These are phyloP conservation scores for Lactarius psammicola DNA, from an alignment of 768 basidiomycete species.

Conservation along the genomic window DNA sequence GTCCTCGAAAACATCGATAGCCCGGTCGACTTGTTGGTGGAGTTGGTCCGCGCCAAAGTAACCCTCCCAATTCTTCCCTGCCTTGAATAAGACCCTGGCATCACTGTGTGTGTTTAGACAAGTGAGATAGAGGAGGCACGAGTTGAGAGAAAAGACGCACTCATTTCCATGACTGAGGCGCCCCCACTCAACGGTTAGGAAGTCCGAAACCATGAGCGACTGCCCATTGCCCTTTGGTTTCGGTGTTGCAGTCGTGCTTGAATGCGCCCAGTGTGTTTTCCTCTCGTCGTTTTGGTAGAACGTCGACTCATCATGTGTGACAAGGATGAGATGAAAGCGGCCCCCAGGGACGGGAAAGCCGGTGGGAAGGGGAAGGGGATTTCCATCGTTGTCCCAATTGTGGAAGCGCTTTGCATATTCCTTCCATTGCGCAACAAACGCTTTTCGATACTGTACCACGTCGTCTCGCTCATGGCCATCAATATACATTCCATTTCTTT, in stretches of 20 bases:
- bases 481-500: slow-evolving; percentile 9
- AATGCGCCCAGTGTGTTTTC: too few species aligned
- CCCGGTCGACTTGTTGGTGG: slow-evolving; percentile 26
- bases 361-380: too few species aligned
- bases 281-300: too few species aligned
- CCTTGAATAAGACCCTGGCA: slow-evolving; percentile 32
- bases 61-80: slow-evolving; percentile 38
- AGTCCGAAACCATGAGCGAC: slow-evolving; percentile 25
- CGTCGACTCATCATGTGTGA: too few species aligned
- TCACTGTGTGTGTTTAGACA: slow-evolving; percentile 8
- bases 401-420: slow-evolving; percentile 17
- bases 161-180: slow-evolving; percentile 30
- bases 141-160: slow-evolving; percentile 14
- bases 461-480: slow-evolving; percentile 37
- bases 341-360: too few species aligned
- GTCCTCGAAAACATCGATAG: slow-evolving; percentile 38
- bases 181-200: slow-evolving; percentile 38
- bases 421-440: slow-evolving; percentile 32
- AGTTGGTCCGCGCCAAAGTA: slow-evolving; percentile 32
- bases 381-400: slow-evolving; percentile 13
- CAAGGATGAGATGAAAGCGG: too few species aligned
- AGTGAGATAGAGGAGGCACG: too few species aligned
- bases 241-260: too few species aligned
- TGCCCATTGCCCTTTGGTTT: slow-evolving; percentile 27
- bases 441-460: slow-evolving; percentile 38